Conservation (phyloP, 257 asterid species). For the Buddleja alternifolia region DNA sequence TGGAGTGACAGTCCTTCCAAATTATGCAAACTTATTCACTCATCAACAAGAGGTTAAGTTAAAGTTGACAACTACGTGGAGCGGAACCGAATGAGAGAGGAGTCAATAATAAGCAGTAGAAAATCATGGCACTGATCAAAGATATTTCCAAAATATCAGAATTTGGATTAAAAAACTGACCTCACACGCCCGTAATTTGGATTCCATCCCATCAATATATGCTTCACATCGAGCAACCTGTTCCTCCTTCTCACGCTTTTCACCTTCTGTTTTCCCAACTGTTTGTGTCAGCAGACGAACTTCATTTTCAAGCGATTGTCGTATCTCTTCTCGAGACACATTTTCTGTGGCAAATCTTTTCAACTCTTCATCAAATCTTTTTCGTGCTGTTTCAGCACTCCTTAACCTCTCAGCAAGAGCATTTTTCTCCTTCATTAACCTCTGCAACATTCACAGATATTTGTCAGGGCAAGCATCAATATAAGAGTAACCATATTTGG, state of each 20-base stretch:
- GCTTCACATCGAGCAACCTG: constrained; percentile 95
- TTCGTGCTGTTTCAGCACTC: constrained; percentile 87
- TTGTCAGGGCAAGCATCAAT: background rate
- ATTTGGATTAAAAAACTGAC: constrained; percentile 37
- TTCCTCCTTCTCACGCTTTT: constrained; percentile 95
- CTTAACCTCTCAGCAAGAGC: constrained; percentile 87
- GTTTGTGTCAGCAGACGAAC: constrained; percentile 79
- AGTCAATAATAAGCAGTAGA: no score
- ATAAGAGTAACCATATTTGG: background rate
- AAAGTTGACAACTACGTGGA: no score
- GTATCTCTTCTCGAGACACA: constrained; percentile 77
- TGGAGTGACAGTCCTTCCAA: no score
- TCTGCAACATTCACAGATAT: constrained; percentile 50
- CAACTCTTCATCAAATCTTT: constrained; percentile 89
- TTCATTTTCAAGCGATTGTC: constrained; percentile 92
- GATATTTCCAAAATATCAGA: background rate
- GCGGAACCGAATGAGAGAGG: no score
- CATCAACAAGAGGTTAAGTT: no score
- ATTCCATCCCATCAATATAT: constrained; percentile 86
- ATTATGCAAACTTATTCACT: no score
- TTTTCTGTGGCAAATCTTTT: constrained; percentile 86
- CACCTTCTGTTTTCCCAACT: constrained; percentile 84
- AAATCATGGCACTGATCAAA: background rate
- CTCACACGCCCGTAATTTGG: constrained; percentile 91
- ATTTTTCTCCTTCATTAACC: constrained; percentile 87